Evolutionary conservation across 177 flowering plant genomes (phyloP).

Genomic region (Vitis hybrid): DNA sequence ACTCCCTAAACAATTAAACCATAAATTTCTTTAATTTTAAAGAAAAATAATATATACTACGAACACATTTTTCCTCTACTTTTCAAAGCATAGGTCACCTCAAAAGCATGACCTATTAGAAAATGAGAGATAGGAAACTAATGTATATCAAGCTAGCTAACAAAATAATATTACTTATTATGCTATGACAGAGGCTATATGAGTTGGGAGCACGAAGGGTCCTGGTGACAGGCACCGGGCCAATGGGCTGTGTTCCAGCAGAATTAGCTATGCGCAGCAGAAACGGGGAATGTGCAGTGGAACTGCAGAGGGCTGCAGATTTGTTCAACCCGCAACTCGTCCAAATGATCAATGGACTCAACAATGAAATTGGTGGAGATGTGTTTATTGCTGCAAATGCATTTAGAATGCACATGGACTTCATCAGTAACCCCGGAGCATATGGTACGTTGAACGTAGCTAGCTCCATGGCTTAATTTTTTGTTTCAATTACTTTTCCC

Average conservation of each 20-base stretch:
- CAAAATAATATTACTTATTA: background rate
- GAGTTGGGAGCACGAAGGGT: constrained; percentile 37
- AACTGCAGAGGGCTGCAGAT: constrained; percentile 32
- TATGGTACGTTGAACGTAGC: constrained; percentile 21
- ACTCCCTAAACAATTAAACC: too few species aligned
- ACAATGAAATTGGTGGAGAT: constrained; percentile 24
- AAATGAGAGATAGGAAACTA: too few species aligned
- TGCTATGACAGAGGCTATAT: constrained; percentile 29
- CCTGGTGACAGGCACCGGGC: constrained; percentile 41
- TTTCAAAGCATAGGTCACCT: too few species aligned
- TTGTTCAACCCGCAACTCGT: constrained; percentile 35
- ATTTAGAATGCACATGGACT: constrained; percentile 18
- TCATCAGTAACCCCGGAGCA: constrained; percentile 23
- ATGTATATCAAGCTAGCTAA: too few species aligned
- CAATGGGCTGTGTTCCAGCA: constrained; percentile 45
- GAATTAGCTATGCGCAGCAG: constrained; percentile 29
- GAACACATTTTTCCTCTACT: too few species aligned
- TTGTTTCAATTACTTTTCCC: too few species aligned
- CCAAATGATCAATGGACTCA: constrained; percentile 21
- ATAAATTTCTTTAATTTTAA: too few species aligned
- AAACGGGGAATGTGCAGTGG: constrained; percentile 31
- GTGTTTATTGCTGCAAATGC: constrained; percentile 33
- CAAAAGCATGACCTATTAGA: too few species aligned
- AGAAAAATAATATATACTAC: too few species aligned
- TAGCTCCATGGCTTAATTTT: background rate